Evolutionary conservation across 1,284 basidiomycete genomes (phyloP).

Genomic region (Wallemia mellicola): DNA sequence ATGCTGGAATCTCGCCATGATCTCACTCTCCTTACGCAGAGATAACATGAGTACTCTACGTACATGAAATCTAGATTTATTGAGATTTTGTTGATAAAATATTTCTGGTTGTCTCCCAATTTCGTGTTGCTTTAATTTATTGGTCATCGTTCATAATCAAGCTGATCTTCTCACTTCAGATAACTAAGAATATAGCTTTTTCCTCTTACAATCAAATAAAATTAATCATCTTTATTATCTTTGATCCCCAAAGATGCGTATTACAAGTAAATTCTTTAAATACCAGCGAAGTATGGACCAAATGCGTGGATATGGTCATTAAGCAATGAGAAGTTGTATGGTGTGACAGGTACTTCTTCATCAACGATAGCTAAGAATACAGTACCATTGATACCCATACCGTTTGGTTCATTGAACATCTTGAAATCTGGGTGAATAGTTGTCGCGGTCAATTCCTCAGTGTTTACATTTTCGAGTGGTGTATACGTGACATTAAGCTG

Average conservation of each 20-base stretch:
- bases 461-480: conserved; percentile 19
- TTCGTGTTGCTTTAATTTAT: too few species aligned
- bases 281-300: background rate
- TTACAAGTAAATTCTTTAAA: too few species aligned
- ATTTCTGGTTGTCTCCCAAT: too few species aligned
- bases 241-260: too few species aligned
- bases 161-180: too few species aligned
- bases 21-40: conserved; percentile 31
- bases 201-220: too few species aligned
- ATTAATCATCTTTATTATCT: background rate
- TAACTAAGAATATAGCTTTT: too few species aligned
- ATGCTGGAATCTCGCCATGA: conserved; percentile 43
- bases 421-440: conserved; percentile 23
- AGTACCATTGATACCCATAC: conserved; percentile 18
- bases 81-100: too few species aligned
- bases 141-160: too few species aligned
- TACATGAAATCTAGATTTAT: conserved; percentile 34
- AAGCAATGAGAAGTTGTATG: conserved; percentile 26
- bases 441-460: conserved; percentile 17
- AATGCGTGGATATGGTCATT: conserved; percentile 20
- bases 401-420: conserved; percentile 16
- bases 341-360: conserved; percentile 24
- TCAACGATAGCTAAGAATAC: conserved; percentile 30
- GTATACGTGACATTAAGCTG: conserved; percentile 36
- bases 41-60: conserved; percentile 28